Evolutionary conservation across 108 stramenopile genomes (phyloP).

Genomic region (Nitzschia palea): DNA sequence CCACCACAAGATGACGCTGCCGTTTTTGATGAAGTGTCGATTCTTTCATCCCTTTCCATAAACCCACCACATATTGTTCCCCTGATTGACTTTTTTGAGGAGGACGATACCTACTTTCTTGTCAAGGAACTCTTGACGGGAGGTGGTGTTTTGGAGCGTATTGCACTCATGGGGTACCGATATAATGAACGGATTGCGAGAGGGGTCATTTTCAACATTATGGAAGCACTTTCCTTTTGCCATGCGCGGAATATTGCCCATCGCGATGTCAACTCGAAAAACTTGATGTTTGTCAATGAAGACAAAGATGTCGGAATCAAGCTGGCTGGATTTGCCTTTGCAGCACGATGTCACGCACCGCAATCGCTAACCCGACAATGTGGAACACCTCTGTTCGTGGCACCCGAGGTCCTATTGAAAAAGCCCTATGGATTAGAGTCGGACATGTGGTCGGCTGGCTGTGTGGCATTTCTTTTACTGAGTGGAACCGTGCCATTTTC

Average conservation of each 20-base stretch:
- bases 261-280: slow-evolving; percentile 88
- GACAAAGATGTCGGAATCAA: slow-evolving; percentile 72
- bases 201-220: slow-evolving; percentile 67
- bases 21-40: slow-evolving; percentile 79
- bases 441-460: slow-evolving; percentile 95
- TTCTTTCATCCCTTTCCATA: slow-evolving; percentile 58
- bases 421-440: slow-evolving; percentile 65
- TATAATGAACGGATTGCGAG: slow-evolving; percentile 80
- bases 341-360: slow-evolving; percentile 64
- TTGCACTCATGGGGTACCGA: slow-evolving; percentile 59
- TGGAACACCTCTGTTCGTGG: slow-evolving; percentile 90
- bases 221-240: slow-evolving; percentile 62
- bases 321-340: slow-evolving; percentile 87
- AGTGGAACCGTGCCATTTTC: slow-evolving; percentile 76
- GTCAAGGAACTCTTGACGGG: slow-evolving; percentile 85
- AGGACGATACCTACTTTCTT: slow-evolving; percentile 67
- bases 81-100: slow-evolving; percentile 88
- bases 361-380: slow-evolving; percentile 72
- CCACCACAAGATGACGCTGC: slow-evolving; percentile 70
- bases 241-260: slow-evolving; percentile 69
- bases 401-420: slow-evolving; percentile 85
- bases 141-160: slow-evolving; percentile 86
- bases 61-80: slow-evolving; percentile 78
- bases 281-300: slow-evolving; percentile 68
- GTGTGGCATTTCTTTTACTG: slow-evolving; percentile 86